These are phyloP conservation scores for Spatholobus suberectus DNA, from an alignment of 306 rosid species.

Conservation along the genomic window DNA sequence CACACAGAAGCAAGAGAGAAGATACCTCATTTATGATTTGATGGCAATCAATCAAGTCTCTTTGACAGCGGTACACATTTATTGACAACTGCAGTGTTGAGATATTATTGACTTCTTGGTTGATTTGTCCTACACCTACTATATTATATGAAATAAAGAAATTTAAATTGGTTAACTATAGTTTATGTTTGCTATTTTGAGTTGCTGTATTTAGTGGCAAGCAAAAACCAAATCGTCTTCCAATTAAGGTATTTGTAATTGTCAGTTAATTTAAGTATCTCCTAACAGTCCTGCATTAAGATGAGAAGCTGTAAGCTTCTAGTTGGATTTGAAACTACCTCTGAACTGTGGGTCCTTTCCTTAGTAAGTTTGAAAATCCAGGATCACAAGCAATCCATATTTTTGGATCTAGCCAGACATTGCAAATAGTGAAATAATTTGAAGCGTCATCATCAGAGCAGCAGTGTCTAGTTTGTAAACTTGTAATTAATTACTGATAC, in stretches of 20 bases:
- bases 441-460: not conserved
- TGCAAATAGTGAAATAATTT: constrained; percentile 24
- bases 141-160: not conserved
- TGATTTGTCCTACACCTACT: constrained; percentile 24
- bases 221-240: constrained; percentile 16
- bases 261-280: constrained; percentile 19
- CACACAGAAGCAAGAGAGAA: constrained; percentile 86
- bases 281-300: constrained; percentile 3
- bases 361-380: not conserved
- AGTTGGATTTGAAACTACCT: constrained; percentile 22
- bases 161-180: constrained; percentile 6
- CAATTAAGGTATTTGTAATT: constrained; percentile 29
- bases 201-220: not conserved
- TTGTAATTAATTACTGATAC: not conserved
- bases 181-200: constrained; percentile 25
- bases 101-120: constrained; percentile 33
- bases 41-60: constrained; percentile 80
- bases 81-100: constrained; percentile 1
- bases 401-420: constrained; percentile 17
- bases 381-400: constrained; percentile 9
- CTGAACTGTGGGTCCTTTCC: not conserved
- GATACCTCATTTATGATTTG: constrained; percentile 97
- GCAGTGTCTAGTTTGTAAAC: not conserved
- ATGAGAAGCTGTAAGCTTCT: not conserved
- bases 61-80: constrained; percentile 70